These are phyloP conservation scores for Penicillium roqueforti DNA, from an alignment of 495 filamentous ascomycete genomes.

Conservation along the genomic window DNA sequence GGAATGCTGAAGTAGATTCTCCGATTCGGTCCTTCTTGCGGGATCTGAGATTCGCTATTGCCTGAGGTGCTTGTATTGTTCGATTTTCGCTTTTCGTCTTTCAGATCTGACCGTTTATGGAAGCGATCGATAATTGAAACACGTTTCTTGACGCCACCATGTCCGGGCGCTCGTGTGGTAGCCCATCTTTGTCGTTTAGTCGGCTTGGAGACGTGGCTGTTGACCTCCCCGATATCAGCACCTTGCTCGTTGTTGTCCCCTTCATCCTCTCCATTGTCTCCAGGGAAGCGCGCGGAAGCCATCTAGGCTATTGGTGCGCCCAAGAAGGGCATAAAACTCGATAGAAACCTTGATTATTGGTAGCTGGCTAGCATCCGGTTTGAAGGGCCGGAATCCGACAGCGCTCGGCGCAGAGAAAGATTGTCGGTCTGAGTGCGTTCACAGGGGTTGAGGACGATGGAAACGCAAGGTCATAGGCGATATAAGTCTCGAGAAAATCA, in stretches of 20 bases:
- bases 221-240: constrained; percentile 30
- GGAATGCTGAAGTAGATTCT: constrained; percentile 83
- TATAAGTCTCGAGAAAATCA: not conserved
- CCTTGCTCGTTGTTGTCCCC: constrained; percentile 18
- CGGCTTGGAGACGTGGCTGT: constrained; percentile 53
- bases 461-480: constrained; percentile 11
- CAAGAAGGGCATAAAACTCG: constrained; percentile 27
- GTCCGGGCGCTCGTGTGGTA: constrained; percentile 72
- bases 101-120: constrained; percentile 54
- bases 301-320: constrained; percentile 35
- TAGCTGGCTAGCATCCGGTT: constrained; percentile 31
- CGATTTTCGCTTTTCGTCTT: constrained; percentile 67
- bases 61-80: constrained; percentile 24
- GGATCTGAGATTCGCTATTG: constrained; percentile 34
- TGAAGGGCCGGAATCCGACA: constrained; percentile 22
- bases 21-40: constrained; percentile 29
- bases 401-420: constrained; percentile 17
- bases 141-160: constrained; percentile 73
- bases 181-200: constrained; percentile 87
- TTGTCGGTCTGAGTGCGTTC: not conserved
- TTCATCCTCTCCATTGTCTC: constrained; percentile 16
- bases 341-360: constrained; percentile 14
- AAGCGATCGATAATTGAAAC: constrained; percentile 77
- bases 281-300: constrained; percentile 34
- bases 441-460: not conserved